phyloP scores from a whole-genome alignment of 2,329 filamentous ascomycete species.

The Penicillium sp. region DNA sequence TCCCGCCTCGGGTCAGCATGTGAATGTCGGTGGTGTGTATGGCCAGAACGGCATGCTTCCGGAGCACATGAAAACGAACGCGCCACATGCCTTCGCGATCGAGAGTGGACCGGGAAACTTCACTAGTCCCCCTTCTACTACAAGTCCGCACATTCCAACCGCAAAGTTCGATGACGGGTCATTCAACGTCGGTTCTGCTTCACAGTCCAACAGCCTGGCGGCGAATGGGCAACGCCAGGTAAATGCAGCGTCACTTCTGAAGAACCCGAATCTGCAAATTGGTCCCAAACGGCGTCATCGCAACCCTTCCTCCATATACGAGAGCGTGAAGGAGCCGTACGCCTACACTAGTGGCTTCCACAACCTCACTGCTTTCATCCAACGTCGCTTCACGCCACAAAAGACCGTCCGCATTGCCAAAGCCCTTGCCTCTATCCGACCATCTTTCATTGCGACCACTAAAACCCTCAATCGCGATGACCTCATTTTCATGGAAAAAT shows the following conservation, averaged over 20 bases:
- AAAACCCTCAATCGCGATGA: slow-evolving; percentile 85
- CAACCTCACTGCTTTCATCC: slow-evolving; percentile 73
- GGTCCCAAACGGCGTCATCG: slow-evolving; percentile 51
- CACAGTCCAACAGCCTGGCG: slow-evolving; percentile 29
- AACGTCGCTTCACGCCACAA: slow-evolving; percentile 70
- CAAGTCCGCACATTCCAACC: slow-evolving; percentile 49
- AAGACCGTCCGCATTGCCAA: slow-evolving; percentile 81
- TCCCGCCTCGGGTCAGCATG: slow-evolving; percentile 33
- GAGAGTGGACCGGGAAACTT: slow-evolving; percentile 55
- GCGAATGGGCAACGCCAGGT: slow-evolving; percentile 37
- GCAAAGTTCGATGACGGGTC: slow-evolving; percentile 41
- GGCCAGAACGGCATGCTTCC: slow-evolving; percentile 36
- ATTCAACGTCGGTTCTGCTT: slow-evolving; percentile 22
- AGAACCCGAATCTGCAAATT: slow-evolving; percentile 39
- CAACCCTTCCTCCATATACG: slow-evolving; percentile 82
- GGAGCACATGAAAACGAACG: slow-evolving; percentile 45
- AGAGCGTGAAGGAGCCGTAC: slow-evolving; percentile 85
- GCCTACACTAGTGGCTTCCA: slow-evolving; percentile 89
- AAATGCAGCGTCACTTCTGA: slow-evolving; percentile 45
- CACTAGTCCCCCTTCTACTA: slow-evolving; percentile 56
- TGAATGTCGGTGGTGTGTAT: slow-evolving; percentile 38
- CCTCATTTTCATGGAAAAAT: slow-evolving; percentile 96
- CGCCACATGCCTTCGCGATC: slow-evolving; percentile 59
- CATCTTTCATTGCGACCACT: slow-evolving; percentile 88
- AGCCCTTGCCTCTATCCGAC: slow-evolving; percentile 81